Conservation (phyloP, 2,329 filamentous ascomycete genomes). For the Monilinia polystroma region DNA sequence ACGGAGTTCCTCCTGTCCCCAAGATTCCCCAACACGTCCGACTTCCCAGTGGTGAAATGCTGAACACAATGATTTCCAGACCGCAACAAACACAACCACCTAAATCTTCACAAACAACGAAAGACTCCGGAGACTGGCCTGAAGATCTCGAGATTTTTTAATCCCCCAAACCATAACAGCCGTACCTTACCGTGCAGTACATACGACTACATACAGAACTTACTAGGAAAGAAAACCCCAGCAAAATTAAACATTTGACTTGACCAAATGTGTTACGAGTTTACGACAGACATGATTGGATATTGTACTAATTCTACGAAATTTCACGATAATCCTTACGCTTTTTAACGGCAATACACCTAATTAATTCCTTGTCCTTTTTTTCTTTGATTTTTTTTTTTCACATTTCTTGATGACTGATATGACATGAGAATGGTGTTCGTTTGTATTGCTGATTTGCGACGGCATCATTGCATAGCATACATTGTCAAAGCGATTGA, state of each 20-base stretch:
- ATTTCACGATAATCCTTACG: slow-evolving; percentile 11
- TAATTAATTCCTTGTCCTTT: neutral
- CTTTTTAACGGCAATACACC: slow-evolving; percentile 18
- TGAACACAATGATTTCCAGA: neutral
- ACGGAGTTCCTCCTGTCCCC: slow-evolving; percentile 33
- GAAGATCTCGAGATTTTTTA: slow-evolving; percentile 24
- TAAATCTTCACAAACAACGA: neutral
- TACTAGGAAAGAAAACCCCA: slow-evolving; percentile 2
- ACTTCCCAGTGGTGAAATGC: slow-evolving; percentile 25
- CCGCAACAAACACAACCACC: neutral
- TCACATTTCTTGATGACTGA: slow-evolving; percentile 12
- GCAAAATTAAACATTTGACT: slow-evolving; percentile 12
- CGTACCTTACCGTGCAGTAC: too few species aligned
- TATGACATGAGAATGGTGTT: slow-evolving; percentile 5
- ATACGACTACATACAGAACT: slow-evolving; percentile 1
- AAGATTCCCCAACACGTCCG: slow-evolving; percentile 33
- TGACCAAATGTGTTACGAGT: slow-evolving; percentile 23
- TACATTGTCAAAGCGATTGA: neutral
- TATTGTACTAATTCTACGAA: slow-evolving; percentile 23
- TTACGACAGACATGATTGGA: slow-evolving; percentile 24
- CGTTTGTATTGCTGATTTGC: slow-evolving; percentile 1
- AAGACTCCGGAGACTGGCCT: slow-evolving; percentile 21
- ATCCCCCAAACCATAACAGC: neutral
- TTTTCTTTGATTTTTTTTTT: slow-evolving; percentile 5
- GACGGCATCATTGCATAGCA: slow-evolving; percentile 6